Evolutionary conservation across 2,329 filamentous ascomycete species (phyloP).

Genomic region (Ophiostoma australiae): DNA sequence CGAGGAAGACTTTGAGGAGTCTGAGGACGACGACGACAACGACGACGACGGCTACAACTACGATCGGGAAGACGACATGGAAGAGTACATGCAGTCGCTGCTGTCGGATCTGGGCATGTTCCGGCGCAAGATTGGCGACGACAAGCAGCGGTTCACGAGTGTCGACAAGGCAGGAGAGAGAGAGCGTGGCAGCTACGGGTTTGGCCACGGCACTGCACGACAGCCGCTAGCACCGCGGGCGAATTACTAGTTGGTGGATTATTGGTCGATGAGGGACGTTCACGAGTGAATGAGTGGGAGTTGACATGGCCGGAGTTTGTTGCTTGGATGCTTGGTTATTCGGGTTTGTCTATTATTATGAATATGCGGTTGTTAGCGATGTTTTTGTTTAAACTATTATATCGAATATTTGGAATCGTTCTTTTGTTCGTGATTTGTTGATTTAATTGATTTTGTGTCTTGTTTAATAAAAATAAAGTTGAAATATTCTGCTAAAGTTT

Average conservation of each 20-base stretch:
- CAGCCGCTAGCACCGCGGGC: not conserved
- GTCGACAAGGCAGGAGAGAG: conserved; percentile 39
- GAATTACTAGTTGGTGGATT: not conserved
- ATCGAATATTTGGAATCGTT: not conserved
- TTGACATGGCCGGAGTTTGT: not conserved
- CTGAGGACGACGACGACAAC: conserved; percentile 42
- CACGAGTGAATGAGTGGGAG: not conserved
- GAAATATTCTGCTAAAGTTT: too few species aligned
- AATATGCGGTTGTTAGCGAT: not conserved
- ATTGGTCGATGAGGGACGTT: not conserved
- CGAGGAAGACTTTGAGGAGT: conserved; percentile 52
- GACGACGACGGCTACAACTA: conserved; percentile 44
- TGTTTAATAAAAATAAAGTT: too few species aligned
- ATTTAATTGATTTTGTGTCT: not conserved
- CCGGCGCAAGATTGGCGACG: conserved; percentile 79
- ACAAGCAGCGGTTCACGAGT: conserved; percentile 68
- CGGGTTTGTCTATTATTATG: not conserved
- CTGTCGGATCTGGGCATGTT: conserved; percentile 76
- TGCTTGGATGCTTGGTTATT: not conserved
- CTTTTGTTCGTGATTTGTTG: not conserved
- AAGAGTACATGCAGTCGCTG: conserved; percentile 79
- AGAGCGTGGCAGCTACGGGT: not conserved
- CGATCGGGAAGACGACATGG: conserved; percentile 58
- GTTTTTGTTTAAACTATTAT: not conserved
- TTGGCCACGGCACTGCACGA: conserved; percentile 35